These are phyloP conservation scores for Colletotrichum abscissum DNA, from an alignment of 2,329 filamentous ascomycete species.

Conservation along the genomic window DNA sequence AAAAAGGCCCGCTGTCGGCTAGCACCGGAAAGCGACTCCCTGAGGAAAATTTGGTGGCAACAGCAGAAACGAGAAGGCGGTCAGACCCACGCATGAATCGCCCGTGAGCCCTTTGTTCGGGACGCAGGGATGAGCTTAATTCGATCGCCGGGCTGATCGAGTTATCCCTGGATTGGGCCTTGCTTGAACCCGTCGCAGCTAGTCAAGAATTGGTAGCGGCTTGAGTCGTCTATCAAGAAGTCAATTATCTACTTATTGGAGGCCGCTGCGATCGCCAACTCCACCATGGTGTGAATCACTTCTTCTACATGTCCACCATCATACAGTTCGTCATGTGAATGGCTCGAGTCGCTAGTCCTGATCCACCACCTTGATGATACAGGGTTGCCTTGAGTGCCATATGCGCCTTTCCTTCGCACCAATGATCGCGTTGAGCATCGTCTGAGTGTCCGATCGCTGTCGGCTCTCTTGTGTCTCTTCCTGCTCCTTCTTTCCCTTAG, in stretches of 20 bases:
- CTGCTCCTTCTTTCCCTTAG: constrained; percentile 43
- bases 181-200: background rate
- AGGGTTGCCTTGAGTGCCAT: constrained; percentile 72
- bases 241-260: constrained; percentile 26
- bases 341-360: constrained; percentile 35
- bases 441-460: constrained; percentile 64
- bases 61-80: constrained; percentile 29
- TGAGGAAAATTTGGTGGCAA: constrained; percentile 32
- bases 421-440: constrained; percentile 68
- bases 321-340: constrained; percentile 22
- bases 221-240: background rate
- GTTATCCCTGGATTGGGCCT: constrained; percentile 5
- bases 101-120: constrained; percentile 10
- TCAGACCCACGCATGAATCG: constrained; percentile 29
- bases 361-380: constrained; percentile 65
- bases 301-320: constrained; percentile 16
- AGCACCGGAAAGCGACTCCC: constrained; percentile 22
- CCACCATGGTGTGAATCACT: constrained; percentile 6
- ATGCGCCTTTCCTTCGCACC: constrained; percentile 70
- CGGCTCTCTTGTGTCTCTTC: constrained; percentile 45
- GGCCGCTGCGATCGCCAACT: constrained; percentile 20
- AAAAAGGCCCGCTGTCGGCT: constrained; percentile 23
- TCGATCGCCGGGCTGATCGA: constrained; percentile 9
- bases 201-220: background rate
- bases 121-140: constrained; percentile 33